These are phyloP conservation scores for Juglanconis sp. DNA, from an alignment of 2,329 filamentous ascomycete species.

Conservation along the genomic window DNA sequence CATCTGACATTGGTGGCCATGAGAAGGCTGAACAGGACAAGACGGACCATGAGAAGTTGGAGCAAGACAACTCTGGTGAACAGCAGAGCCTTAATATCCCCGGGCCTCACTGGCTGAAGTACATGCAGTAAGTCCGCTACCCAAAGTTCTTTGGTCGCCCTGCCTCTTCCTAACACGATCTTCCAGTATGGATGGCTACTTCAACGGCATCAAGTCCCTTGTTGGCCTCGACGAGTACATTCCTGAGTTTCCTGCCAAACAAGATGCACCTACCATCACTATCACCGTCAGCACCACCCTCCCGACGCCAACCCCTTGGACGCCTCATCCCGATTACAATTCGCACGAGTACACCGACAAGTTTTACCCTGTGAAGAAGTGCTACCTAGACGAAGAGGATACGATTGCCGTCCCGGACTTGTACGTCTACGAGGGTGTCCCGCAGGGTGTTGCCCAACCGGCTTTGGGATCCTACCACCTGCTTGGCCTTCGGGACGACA, in stretches of 20 bases:
- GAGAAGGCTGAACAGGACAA: conserved; percentile 19
- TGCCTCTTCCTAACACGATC: conserved; percentile 14
- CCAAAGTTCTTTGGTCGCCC: neutral
- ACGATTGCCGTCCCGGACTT: conserved; percentile 58
- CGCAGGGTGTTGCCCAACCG: conserved; percentile 73
- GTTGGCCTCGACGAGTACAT: conserved; percentile 61
- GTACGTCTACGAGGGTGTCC: conserved; percentile 67
- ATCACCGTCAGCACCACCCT: conserved; percentile 30
- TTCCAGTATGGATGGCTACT: conserved; percentile 73
- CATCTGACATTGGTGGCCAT: neutral
- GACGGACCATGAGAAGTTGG: no score
- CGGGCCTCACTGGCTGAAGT: conserved; percentile 36
- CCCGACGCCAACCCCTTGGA: conserved; percentile 53
- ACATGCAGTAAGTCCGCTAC: conserved; percentile 37
- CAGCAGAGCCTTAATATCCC: conserved; percentile 23
- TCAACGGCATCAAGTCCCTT: conserved; percentile 71
- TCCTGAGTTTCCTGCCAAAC: conserved; percentile 66
- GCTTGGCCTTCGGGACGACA: conserved; percentile 69
- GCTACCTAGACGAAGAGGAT: conserved; percentile 61
- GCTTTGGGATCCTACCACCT: conserved; percentile 73
- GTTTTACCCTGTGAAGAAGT: conserved; percentile 53
- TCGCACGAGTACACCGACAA: conserved; percentile 52
- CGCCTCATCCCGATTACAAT: conserved; percentile 66
- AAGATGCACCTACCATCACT: conserved; percentile 28
- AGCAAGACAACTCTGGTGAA: conserved; percentile 9